Evolutionary conservation across 2,329 filamentous ascomycete species (phyloP).

Genomic region (Neonectria sp.): DNA sequence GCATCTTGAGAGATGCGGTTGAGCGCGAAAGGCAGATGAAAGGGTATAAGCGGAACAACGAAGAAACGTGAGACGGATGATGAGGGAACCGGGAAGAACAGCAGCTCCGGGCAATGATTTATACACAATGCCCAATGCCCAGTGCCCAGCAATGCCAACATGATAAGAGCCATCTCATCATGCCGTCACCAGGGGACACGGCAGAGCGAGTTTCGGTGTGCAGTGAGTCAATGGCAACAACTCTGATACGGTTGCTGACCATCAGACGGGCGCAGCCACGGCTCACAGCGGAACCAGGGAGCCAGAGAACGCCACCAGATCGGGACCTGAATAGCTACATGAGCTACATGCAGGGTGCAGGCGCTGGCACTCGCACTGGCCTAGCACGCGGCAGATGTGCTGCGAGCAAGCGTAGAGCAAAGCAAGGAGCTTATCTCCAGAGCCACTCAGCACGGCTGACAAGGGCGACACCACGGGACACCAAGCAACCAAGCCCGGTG

Average conservation of each 20-base stretch:
- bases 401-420: conserved; percentile 4
- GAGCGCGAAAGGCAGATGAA: conserved; percentile 26
- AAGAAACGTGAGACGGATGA: conserved; percentile 24
- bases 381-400: conserved; percentile 36
- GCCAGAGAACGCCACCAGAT: conserved; percentile 43
- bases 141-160: background rate
- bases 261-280: conserved; percentile 34
- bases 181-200: conserved; percentile 28
- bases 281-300: conserved; percentile 24
- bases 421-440: conserved; percentile 34
- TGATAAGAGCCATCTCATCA: conserved; percentile 30
- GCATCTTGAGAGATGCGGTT: conserved; percentile 50
- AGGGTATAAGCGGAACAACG: conserved; percentile 33
- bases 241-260: conserved; percentile 33
- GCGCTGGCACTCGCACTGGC: conserved; percentile 20
- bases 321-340: conserved; percentile 39
- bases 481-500: conserved; percentile 31
- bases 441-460: conserved; percentile 34
- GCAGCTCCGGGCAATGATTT: conserved; percentile 36
- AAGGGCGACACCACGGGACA: background rate
- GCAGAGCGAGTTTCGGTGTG: conserved; percentile 21
- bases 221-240: conserved; percentile 26
- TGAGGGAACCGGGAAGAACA: conserved; percentile 24
- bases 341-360: conserved; percentile 17
- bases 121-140: conserved; percentile 35